Conservation (phyloP, 495 filamentous ascomycete species). For the Hypomontagnella monticulosa region DNA sequence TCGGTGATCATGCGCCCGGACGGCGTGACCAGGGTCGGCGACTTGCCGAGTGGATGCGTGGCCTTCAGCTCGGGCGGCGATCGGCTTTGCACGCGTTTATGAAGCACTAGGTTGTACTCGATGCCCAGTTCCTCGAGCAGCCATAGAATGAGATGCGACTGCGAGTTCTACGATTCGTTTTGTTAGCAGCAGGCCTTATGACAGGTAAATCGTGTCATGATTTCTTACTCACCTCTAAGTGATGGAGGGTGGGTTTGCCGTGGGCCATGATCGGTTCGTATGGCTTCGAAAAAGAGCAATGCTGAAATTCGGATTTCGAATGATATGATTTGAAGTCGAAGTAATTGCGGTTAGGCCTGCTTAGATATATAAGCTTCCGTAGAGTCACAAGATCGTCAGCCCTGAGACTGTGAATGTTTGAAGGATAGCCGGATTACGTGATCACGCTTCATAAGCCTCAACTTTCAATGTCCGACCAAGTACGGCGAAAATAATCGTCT, state of each 20-base stretch:
- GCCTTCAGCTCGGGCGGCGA: slow-evolving; percentile 34
- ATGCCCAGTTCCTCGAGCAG: slow-evolving; percentile 52
- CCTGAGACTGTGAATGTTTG: slow-evolving; percentile 20
- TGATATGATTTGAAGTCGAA: no score
- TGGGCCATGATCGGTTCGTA: slow-evolving; percentile 7
- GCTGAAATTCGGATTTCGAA: background rate
- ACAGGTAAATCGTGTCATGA: background rate
- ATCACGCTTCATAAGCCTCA: no score
- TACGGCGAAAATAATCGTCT: no score
- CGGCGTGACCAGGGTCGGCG: slow-evolving; percentile 42
- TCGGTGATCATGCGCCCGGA: slow-evolving; percentile 37
- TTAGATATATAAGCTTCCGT: background rate
- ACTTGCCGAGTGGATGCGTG: slow-evolving; percentile 41
- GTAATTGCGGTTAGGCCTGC: background rate
- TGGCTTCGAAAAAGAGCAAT: background rate
- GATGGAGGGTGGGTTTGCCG: slow-evolving; percentile 39
- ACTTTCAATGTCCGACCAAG: no score
- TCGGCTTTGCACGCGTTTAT: slow-evolving; percentile 36
- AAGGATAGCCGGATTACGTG: background rate
- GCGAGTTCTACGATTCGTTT: slow-evolving; percentile 37
- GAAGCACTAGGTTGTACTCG: slow-evolving; percentile 48
- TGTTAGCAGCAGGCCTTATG: background rate
- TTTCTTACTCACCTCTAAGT: slow-evolving; percentile 25
- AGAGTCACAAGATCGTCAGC: slow-evolving; percentile 1
- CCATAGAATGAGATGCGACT: slow-evolving; percentile 51